These are phyloP conservation scores for Malus hybrid DNA, from an alignment of 331 rosid species.

Conservation along the genomic window DNA sequence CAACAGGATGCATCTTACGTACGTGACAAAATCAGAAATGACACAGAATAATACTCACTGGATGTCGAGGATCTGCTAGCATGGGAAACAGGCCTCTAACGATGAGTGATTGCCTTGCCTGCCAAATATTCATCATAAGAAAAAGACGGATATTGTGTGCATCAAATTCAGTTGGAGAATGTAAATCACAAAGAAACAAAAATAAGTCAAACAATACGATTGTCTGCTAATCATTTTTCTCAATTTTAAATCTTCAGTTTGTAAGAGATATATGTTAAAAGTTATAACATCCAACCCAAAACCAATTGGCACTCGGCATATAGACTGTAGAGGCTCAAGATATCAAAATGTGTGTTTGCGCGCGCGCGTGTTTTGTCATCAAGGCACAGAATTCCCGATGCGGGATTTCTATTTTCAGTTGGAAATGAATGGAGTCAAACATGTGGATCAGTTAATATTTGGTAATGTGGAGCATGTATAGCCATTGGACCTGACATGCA, in stretches of 20 bases:
- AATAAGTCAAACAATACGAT: not conserved
- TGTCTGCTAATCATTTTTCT: not conserved
- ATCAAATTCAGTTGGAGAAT: not conserved
- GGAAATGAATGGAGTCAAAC: not conserved
- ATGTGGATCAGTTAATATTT: not conserved
- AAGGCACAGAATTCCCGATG: not conserved
- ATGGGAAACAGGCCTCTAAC: slow-evolving; percentile 96
- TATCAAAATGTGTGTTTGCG: not conserved
- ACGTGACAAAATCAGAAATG: not conserved
- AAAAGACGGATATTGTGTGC: not conserved
- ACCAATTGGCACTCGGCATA: not conserved
- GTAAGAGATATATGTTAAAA: not conserved
- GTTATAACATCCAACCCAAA: not conserved
- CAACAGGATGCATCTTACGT: not conserved
- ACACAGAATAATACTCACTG: slow-evolving; percentile 46
- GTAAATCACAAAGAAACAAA: not conserved
- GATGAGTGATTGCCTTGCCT: slow-evolving; percentile 94
- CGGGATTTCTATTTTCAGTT: not conserved
- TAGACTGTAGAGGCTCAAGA: not conserved
- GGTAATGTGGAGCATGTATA: not conserved
- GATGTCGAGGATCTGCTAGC: slow-evolving; percentile 98
- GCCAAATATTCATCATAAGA: slow-evolving; percentile 17
- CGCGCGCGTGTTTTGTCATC: not conserved
- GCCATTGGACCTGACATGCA: not conserved
- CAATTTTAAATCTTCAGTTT: not conserved